A percentile compares a stretch with the other conserved stretches of the same genome.
Conservation (phyloP, 2,329 filamentous ascomycete species). For the Colletotrichum sp. region DNA sequence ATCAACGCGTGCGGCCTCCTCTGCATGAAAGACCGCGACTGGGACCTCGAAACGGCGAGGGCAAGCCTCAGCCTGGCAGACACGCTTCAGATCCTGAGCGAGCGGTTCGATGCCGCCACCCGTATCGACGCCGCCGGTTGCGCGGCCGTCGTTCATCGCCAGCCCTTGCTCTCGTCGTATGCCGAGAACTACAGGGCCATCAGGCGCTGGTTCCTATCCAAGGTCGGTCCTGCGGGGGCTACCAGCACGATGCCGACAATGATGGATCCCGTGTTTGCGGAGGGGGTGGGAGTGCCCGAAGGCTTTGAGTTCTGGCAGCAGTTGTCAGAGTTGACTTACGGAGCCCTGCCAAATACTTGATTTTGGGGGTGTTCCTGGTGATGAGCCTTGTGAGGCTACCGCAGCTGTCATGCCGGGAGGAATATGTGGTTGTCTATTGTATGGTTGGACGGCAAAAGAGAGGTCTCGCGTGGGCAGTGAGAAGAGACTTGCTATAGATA, state of each 20-base stretch:
- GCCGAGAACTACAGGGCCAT: not conserved
- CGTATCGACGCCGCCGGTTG: too few relatives aligned
- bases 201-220: not conserved
- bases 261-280: not conserved
- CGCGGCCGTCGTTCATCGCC: not conserved
- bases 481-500: not conserved
- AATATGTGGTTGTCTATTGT: accelerated
- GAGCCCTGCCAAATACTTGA: not conserved
- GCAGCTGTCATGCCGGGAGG: not conserved
- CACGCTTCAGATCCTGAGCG: not conserved
- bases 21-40: not conserved
- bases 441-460: not conserved
- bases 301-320: not conserved
- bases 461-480: not conserved
- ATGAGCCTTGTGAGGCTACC: accelerated
- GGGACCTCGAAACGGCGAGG: not conserved
- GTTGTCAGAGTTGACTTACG: not conserved
- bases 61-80: not conserved
- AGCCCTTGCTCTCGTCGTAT: not conserved
- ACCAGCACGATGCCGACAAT: not conserved
- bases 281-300: not conserved
- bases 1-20: not conserved
- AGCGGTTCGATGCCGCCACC: too few relatives aligned
- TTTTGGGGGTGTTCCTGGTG: not conserved
- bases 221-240: not conserved